phyloP scores from a whole-genome alignment of 83 land plant genomes.

The Picea abies region DNA sequence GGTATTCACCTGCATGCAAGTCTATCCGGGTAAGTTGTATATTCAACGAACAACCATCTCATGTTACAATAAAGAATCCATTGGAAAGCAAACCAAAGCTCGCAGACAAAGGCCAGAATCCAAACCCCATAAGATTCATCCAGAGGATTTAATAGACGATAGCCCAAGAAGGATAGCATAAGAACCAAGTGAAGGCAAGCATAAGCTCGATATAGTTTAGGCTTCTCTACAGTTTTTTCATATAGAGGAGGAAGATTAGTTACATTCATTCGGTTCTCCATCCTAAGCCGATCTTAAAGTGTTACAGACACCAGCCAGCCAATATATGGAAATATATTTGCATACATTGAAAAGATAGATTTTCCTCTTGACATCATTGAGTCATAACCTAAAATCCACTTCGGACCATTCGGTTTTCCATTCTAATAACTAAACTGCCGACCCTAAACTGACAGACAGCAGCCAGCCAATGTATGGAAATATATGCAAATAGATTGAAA shows the following conservation, averaged over 20 bases:
- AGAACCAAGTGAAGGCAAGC: background rate
- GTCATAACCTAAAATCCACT: too few species aligned
- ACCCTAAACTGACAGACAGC: too few species aligned
- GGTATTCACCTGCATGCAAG: slow-evolving; percentile 13
- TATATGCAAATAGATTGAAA: too few species aligned
- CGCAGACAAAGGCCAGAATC: slow-evolving; percentile 44
- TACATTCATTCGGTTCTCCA: background rate
- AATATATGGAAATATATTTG: too few species aligned
- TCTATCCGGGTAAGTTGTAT: slow-evolving; percentile 36
- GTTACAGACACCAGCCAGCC: too few species aligned
- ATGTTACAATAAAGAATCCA: slow-evolving; percentile 24
- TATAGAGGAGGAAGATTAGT: background rate
- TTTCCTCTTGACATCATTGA: too few species aligned
- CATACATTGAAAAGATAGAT: too few species aligned
- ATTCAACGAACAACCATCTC: slow-evolving; percentile 25
- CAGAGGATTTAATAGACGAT: slow-evolving; percentile 17
- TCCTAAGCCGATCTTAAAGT: too few species aligned
- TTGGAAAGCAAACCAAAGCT: slow-evolving; percentile 40
- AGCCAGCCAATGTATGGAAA: too few species aligned
- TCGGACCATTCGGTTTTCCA: too few species aligned
- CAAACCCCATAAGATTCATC: slow-evolving; percentile 16
- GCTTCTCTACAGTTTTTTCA: background rate
- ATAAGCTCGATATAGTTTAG: background rate
- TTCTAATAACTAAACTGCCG: too few species aligned
- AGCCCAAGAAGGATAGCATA: background rate